Conservation (phyloP, 2,329 filamentous ascomycete species). For the Colletotrichum chrysophilum region DNA sequence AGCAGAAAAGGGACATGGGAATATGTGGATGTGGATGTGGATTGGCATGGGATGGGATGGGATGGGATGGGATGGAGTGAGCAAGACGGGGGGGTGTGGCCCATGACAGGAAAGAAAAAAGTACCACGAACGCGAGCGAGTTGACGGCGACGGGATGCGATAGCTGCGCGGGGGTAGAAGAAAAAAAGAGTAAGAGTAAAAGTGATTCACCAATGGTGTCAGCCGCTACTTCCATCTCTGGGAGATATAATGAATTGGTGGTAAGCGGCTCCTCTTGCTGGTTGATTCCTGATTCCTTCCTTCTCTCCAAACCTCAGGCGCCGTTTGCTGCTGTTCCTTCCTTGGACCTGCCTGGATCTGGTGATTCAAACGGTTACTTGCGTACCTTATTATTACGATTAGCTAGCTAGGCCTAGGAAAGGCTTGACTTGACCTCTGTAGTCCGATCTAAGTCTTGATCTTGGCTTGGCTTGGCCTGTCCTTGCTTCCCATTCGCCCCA, state of each 20-base stretch:
- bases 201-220: not conserved
- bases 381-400: not conserved
- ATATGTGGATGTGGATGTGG: not conserved
- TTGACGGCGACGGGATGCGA: not conserved
- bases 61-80: not conserved
- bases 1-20: not conserved
- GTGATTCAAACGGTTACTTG: not conserved
- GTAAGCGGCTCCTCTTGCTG: constrained; percentile 6
- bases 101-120: not conserved
- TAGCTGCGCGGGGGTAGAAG: not conserved
- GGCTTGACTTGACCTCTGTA: not conserved
- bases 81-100: not conserved
- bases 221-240: not conserved
- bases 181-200: not conserved
- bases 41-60: not conserved
- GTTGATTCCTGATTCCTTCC: not conserved
- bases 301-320: constrained; percentile 6
- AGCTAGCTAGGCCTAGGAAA: not conserved
- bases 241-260: not conserved
- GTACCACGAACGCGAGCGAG: not conserved
- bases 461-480: not conserved
- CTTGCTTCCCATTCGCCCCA: not conserved
- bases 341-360: not conserved
- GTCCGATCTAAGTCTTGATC: not conserved
- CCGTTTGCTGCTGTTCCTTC: not conserved